Base-by-base conservation (phyloP, 768 basidiomycete species). In the Phanerochaete sordida region DNA sequence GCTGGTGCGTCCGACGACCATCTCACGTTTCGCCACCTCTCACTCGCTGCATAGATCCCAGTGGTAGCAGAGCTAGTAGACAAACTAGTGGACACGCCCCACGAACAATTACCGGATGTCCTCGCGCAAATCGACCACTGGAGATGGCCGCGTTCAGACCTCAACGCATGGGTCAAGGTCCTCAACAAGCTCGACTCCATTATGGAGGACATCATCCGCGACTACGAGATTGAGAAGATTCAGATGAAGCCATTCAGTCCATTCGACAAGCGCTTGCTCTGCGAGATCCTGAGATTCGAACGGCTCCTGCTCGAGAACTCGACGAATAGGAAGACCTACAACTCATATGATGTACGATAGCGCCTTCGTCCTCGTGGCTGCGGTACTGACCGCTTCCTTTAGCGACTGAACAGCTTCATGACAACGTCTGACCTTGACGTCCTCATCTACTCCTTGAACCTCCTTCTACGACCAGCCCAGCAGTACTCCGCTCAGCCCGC, bases 121-220 rank as follows among this genome's bases (percentile, higher is more conserved):
- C 80, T 98, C 59, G 74, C 81, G 31, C 74, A 81, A 61, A 87
- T 95, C 68, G 84, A 89, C 66, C 72, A 79, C 3, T 99, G 97
- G 97, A 88, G 83, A 72, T 98, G 93, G 89, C 93, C 95, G 35
- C 85, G 97, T 63, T 95, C 95, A 58, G 97, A 99, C 79, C 82
- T 99, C 62, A 94, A 97, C 75, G 87, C 91, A 58, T 99, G 97
- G 97, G 87, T 93, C 72, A 88, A 88, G 70, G 92, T 95, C 59
- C 84, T 99, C 50, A 96, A 99, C 81, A 91, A 90, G 72, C 95
- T 99, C 71, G 97, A 99, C 77, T 78, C 79, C 60, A 85, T 97
- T 64, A 81, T 98, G 65, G 94, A 91, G 69, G 85, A 85, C 43
- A 79, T 87, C 65, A 90, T 97, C 72, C 80, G 80, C 61, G 87